phyloP scores from a whole-genome alignment of 2,329 filamentous ascomycete species.

The Alternaria sp. region DNA sequence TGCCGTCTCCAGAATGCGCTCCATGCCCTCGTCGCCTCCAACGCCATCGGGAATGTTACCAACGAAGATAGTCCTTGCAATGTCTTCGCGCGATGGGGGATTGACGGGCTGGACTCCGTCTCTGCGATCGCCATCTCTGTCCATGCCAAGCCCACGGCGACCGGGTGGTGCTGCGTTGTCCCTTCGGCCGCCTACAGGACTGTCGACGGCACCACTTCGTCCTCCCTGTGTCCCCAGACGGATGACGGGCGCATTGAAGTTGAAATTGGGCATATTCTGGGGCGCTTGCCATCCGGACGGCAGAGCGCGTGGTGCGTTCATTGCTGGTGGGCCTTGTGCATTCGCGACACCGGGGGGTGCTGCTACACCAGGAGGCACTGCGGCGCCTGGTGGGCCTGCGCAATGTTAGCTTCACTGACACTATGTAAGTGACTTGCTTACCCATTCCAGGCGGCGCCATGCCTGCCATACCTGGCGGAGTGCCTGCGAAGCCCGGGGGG shows the following conservation, averaged over 20 bases:
- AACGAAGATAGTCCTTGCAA: slow-evolving; percentile 88
- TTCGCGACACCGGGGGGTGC: slow-evolving; percentile 79
- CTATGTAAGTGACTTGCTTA: slow-evolving; percentile 55
- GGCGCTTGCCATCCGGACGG: slow-evolving; percentile 87
- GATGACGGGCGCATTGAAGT: slow-evolving; percentile 96
- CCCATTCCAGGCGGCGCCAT: slow-evolving; percentile 84
- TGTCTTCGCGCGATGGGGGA: slow-evolving; percentile 88
- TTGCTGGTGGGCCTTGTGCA: slow-evolving; percentile 74
- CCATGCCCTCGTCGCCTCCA: slow-evolving; percentile 78
- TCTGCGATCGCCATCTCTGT: slow-evolving; percentile 67
- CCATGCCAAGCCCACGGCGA: slow-evolving; percentile 66
- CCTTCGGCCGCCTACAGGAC: slow-evolving; percentile 58
- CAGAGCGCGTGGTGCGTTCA: slow-evolving; percentile 81
- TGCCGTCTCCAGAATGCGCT: slow-evolving; percentile 78
- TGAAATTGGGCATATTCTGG: slow-evolving; percentile 93
- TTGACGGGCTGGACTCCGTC: slow-evolving; percentile 74
- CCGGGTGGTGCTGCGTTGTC: slow-evolving; percentile 55
- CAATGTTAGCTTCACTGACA: slow-evolving; percentile 11
- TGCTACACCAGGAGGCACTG: slow-evolving; percentile 73
- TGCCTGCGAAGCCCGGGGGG: slow-evolving; percentile 76
- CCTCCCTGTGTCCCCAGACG: slow-evolving; percentile 80
- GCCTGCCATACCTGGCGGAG: slow-evolving; percentile 77
- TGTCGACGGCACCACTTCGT: slow-evolving; percentile 62
- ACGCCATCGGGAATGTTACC: slow-evolving; percentile 82
- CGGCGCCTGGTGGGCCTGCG: slow-evolving; percentile 24